phyloP scores from a whole-genome alignment of 805 yeast genomes.

The Kodamaea fukazawae region DNA sequence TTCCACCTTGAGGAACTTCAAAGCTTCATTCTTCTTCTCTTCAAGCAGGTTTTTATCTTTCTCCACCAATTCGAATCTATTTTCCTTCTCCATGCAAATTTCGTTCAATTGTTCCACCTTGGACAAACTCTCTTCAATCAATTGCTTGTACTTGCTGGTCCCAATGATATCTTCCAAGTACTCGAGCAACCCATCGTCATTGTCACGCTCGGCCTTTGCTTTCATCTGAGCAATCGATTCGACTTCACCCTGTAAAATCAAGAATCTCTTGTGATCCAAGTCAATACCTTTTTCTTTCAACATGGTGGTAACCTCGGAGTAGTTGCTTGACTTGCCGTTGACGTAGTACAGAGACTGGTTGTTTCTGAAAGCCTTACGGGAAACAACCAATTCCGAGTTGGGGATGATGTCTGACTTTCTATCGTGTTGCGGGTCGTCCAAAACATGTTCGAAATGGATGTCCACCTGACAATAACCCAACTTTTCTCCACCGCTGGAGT shows the following conservation, averaged over 20 bases:
- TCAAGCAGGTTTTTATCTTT: conserved; percentile 63
- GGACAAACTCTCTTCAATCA: conserved; percentile 62
- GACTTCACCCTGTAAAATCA: conserved; percentile 96
- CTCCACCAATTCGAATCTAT: conserved; percentile 74
- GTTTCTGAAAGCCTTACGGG: conserved; percentile 75
- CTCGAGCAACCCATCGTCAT: conserved; percentile 91
- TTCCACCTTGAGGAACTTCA: conserved; percentile 62
- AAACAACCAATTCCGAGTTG: conserved; percentile 61
- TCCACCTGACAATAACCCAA: conserved; percentile 84
- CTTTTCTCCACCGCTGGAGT: conserved; percentile 62
- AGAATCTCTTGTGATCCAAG: conserved; percentile 88
- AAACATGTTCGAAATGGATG: conserved; percentile 76
- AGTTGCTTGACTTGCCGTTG: conserved; percentile 66
- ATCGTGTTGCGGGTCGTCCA: conserved; percentile 47
- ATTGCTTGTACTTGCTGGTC: conserved; percentile 75
- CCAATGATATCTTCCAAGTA: conserved; percentile 97
- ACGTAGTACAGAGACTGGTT: conserved; percentile 78
- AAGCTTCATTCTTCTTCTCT: conserved; percentile 70
- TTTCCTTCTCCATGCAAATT: conserved; percentile 75
- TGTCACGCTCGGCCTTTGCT: conserved; percentile 88
- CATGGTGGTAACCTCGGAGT: conserved; percentile 72
- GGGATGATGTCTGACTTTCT: conserved; percentile 39
- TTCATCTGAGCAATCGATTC: conserved; percentile 99
- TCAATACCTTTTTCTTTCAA: conserved; percentile 85
- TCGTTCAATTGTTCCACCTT: conserved; percentile 77